phyloP scores from a whole-genome alignment of 1,284 basidiomycete species.

The Irpex rosettiformis region DNA sequence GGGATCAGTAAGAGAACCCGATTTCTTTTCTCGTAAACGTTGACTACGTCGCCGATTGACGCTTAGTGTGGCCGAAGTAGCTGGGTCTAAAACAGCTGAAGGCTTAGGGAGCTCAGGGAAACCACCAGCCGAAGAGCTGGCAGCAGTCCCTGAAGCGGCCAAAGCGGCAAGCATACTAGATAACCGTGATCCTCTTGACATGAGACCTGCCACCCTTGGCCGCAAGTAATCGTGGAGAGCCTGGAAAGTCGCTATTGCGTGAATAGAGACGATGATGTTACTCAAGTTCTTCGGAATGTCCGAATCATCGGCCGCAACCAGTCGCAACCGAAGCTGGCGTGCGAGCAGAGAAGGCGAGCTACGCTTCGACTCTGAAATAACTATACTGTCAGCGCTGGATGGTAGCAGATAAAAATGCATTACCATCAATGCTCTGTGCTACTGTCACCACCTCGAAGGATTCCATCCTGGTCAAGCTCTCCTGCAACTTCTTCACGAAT shows the following conservation, averaged over 20 bases:
- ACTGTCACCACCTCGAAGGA: slow-evolving; percentile 92
- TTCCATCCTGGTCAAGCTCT: slow-evolving; percentile 90
- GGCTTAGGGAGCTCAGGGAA: slow-evolving; percentile 25
- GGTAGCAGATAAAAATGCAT: slow-evolving; percentile 21
- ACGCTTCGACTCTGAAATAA: slow-evolving; percentile 69
- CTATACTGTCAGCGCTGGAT: background rate
- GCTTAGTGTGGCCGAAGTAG: slow-evolving; percentile 30
- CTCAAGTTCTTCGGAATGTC: slow-evolving; percentile 83
- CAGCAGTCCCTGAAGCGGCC: slow-evolving; percentile 70
- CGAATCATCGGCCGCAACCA: slow-evolving; percentile 84
- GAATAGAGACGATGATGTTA: slow-evolving; percentile 92
- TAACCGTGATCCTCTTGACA: slow-evolving; percentile 65
- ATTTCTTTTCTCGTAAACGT: slow-evolving; percentile 74
- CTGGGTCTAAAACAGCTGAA: slow-evolving; percentile 31
- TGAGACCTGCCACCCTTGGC: slow-evolving; percentile 80
- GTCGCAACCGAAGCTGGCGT: slow-evolving; percentile 82
- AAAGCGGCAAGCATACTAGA: slow-evolving; percentile 91
- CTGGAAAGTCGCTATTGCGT: slow-evolving; percentile 95
- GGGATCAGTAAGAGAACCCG: slow-evolving; percentile 25
- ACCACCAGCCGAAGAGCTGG: slow-evolving; percentile 31
- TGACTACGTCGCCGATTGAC: slow-evolving; percentile 74
- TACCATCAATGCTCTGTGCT: slow-evolving; percentile 72
- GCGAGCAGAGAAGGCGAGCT: slow-evolving; percentile 84
- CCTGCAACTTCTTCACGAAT: slow-evolving; percentile 94
- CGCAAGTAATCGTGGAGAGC: slow-evolving; percentile 93